Conservation (phyloP, 2,329 filamentous ascomycete species). For the Cladosporium sphaerospermum region DNA sequence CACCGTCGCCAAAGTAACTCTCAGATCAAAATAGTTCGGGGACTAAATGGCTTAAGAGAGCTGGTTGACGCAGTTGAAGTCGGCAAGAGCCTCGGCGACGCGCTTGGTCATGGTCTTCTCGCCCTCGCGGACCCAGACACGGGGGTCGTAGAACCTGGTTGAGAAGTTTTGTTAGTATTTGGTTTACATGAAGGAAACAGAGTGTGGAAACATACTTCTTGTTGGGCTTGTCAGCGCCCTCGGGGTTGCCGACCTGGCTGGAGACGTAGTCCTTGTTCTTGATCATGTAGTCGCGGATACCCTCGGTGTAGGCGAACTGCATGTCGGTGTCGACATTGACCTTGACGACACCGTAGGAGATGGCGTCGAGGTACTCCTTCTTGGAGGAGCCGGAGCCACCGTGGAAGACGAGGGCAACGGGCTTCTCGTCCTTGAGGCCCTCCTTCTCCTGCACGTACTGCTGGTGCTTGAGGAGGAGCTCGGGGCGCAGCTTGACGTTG, state of each 20-base stretch:
- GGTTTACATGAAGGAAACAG: neutral
- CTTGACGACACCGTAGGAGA: conserved; percentile 93
- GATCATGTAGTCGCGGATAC: conserved; percentile 90
- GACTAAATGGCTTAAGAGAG: conserved; percentile 32
- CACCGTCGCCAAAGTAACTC: neutral
- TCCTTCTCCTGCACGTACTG: conserved; percentile 79
- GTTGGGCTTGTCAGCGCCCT: conserved; percentile 96
- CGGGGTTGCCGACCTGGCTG: conserved; percentile 86
- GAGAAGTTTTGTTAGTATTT: conserved; percentile 27
- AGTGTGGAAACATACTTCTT: conserved; percentile 59
- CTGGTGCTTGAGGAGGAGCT: conserved; percentile 96
- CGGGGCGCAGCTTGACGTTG: conserved; percentile 94
- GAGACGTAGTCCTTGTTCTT: conserved; percentile 93
- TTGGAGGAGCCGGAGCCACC: conserved; percentile 89
- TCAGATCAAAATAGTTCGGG: neutral
- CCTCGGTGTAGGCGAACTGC: conserved; percentile 87
- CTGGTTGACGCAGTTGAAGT: conserved; percentile 82
- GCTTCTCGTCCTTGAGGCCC: conserved; percentile 68
- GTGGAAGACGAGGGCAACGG: conserved; percentile 99
- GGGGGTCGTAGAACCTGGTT: conserved; percentile 55
- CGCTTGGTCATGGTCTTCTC: conserved; percentile 93
- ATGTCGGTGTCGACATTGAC: conserved; percentile 98
- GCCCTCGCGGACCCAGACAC: conserved; percentile 92
- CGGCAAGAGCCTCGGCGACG: conserved; percentile 71
- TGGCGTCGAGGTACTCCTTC: conserved; percentile 83